Evolutionary conservation across 768 basidiomycete species (phyloP), one percentile per base, ranked within the genome.

Genomic region (Imleria badia): DNA sequence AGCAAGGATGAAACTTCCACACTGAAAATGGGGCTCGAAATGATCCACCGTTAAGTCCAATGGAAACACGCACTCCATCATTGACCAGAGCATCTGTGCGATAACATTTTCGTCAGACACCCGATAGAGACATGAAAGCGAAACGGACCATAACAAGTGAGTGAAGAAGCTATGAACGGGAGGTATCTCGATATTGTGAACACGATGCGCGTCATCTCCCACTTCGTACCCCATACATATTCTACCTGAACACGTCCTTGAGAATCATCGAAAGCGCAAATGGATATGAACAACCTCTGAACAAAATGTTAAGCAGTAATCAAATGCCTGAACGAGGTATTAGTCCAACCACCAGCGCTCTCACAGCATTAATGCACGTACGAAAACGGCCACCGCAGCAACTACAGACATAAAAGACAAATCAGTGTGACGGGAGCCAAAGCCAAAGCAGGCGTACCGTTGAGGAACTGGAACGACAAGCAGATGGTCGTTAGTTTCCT

Each of bases 131-230:
- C 7, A 35, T 26, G 12, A 52, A 38, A 7, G 13, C 2, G 38
- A 46, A 20, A 55, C 58, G 3, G 9, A 64, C 67, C 46, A 45
- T 61, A 67, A 30, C 61, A 60, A 12, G 59, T 54, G n/a, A 64
- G 34, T 0, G 53, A 50, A 15, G 59, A 51, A 12, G 61, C 36
- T 46, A 68, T 3, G 31, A 68, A 63, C 26, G 68, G 48, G 34
- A 70, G 48, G 50, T 70, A 70, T 58, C 66, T 67, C 42, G 68
- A 50, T 10, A 68, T 7, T 6, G 66, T 63, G 45, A 68, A 68
- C 17, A 70, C 49, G 22, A 61, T 34, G 34, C 66, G 66, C 33
- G 68, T 34, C 7, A 22, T 20, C n/a, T 49, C 55, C 66, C 66
- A 70, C 34, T 51, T 63, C 9, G 60, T 55, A 12, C 63, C 59